phyloP scores from a whole-genome alignment of 345 rosid genomes.

The Gossypium ekmanianum region DNA sequence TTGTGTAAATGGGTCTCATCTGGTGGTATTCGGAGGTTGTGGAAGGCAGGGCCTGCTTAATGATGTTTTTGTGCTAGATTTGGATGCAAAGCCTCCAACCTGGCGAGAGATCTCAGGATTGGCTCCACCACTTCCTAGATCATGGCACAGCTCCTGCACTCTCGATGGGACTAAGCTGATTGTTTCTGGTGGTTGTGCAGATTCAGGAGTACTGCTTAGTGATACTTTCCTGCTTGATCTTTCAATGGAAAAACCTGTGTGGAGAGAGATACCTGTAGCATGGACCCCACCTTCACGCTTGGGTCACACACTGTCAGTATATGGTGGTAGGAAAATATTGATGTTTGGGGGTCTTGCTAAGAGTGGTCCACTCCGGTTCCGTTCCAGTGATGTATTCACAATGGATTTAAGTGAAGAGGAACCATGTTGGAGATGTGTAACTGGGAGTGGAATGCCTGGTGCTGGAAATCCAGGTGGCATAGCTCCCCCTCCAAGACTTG shows the following conservation, averaged over 20 bases:
- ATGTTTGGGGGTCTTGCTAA: constrained; percentile 88
- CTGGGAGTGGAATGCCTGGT: constrained; percentile 81
- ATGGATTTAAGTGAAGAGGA: constrained; percentile 86
- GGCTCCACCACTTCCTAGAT: constrained; percentile 85
- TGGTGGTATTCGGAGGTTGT: constrained; percentile 91
- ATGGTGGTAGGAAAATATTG: constrained; percentile 80
- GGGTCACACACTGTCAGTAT: constrained; percentile 77
- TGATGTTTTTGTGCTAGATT: constrained; percentile 73
- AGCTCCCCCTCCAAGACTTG: constrained; percentile 86
- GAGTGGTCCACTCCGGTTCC: constrained; percentile 80
- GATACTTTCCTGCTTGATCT: constrained; percentile 86
- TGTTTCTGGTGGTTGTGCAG: constrained; percentile 89
- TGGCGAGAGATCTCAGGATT: constrained; percentile 88
- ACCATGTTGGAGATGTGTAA: constrained; percentile 80
- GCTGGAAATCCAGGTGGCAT: constrained; percentile 76
- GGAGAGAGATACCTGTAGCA: constrained; percentile 84
- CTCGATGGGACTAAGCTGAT: constrained; percentile 85
- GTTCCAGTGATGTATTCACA: constrained; percentile 82
- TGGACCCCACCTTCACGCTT: constrained; percentile 90
- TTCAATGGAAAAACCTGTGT: constrained; percentile 79
- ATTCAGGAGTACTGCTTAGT: constrained; percentile 80
- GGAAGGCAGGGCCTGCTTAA: constrained; percentile 82
- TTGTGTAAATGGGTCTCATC: constrained; percentile 72
- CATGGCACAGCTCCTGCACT: constrained; percentile 96
- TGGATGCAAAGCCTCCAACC: constrained; percentile 80